Conservation (phyloP, 2,329 filamentous ascomycete genomes). For the Thielaviopsis punctulata region DNA sequence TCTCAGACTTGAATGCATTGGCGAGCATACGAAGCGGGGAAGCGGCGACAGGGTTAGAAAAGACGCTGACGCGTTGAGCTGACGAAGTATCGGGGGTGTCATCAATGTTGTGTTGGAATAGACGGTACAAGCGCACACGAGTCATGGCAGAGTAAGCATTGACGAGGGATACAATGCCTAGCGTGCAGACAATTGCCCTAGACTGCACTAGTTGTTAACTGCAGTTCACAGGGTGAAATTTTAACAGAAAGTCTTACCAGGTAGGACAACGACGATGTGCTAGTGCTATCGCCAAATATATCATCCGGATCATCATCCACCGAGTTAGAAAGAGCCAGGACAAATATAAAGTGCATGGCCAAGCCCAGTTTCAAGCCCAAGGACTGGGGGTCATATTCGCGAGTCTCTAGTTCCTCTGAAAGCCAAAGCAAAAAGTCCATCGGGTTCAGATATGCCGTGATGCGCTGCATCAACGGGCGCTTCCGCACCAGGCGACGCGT, state of each 20-base stretch:
- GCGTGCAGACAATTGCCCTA: slow-evolving; percentile 46
- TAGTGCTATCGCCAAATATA: slow-evolving; percentile 59
- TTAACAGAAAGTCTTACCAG: slow-evolving; percentile 25
- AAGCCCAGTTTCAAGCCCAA: slow-evolving; percentile 64
- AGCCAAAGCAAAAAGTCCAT: slow-evolving; percentile 82
- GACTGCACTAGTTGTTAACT: slow-evolving; percentile 3
- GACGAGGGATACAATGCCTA: slow-evolving; percentile 46
- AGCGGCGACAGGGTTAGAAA: slow-evolving; percentile 60
- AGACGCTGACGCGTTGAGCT: slow-evolving; percentile 71
- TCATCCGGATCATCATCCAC: slow-evolving; percentile 47
- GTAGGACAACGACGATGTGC: slow-evolving; percentile 46
- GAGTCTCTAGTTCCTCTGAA: slow-evolving; percentile 80
- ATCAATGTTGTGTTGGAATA: slow-evolving; percentile 80
- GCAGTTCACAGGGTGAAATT: slow-evolving; percentile 2
- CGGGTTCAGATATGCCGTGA: slow-evolving; percentile 66
- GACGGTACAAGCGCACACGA: slow-evolving; percentile 68
- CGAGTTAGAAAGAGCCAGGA: slow-evolving; percentile 68
- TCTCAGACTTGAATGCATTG: slow-evolving; percentile 47
- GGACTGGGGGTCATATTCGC: slow-evolving; percentile 72
- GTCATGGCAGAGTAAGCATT: slow-evolving; percentile 74
- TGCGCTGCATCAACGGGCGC: slow-evolving; percentile 61
- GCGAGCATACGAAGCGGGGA: slow-evolving; percentile 65
- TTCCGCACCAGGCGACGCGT: slow-evolving; percentile 64
- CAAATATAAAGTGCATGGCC: slow-evolving; percentile 58
- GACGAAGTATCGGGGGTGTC: slow-evolving; percentile 61